Conservation (phyloP, 805 yeast species). For the Candida succiphila region DNA sequence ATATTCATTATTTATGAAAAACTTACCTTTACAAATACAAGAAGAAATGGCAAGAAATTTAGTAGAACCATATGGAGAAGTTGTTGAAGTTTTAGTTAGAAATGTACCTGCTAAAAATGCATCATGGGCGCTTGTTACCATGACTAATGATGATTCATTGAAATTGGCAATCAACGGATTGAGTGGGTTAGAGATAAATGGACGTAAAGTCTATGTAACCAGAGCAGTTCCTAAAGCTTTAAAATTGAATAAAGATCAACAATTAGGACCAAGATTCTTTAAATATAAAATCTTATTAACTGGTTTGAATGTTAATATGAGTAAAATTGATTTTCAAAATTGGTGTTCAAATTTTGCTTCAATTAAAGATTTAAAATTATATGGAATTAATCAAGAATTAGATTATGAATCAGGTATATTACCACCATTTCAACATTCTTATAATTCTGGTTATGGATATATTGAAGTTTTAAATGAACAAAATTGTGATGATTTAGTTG, state of each 20-base stretch:
- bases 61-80: constrained; percentile 21
- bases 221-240: constrained; percentile 24
- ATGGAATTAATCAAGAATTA: constrained; percentile 8
- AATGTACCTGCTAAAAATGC: constrained; percentile 19
- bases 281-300: constrained; percentile 15
- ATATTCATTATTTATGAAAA: constrained; percentile 20
- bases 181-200: constrained; percentile 18
- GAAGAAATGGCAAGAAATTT: constrained; percentile 14
- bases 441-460: constrained; percentile 18
- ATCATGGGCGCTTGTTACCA: constrained; percentile 22
- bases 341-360: constrained; percentile 17
- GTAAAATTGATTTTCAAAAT: constrained; percentile 13
- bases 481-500: constrained; percentile 15
- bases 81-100: constrained; percentile 15
- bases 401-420: neutral
- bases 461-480: constrained; percentile 16
- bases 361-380: constrained; percentile 18
- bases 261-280: too few species aligned
- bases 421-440: constrained; percentile 5
- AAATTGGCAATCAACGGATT: constrained; percentile 15
- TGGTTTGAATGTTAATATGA: constrained; percentile 13
- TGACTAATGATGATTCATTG: constrained; percentile 16
- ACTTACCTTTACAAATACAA: constrained; percentile 18
- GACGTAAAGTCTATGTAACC: constrained; percentile 19
- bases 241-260: constrained; percentile 9